Evolutionary conservation across 2,329 filamentous ascomycete species (phyloP), one percentile per base, ranked within the genome.

Genomic region (Trichoderma breve): DNA sequence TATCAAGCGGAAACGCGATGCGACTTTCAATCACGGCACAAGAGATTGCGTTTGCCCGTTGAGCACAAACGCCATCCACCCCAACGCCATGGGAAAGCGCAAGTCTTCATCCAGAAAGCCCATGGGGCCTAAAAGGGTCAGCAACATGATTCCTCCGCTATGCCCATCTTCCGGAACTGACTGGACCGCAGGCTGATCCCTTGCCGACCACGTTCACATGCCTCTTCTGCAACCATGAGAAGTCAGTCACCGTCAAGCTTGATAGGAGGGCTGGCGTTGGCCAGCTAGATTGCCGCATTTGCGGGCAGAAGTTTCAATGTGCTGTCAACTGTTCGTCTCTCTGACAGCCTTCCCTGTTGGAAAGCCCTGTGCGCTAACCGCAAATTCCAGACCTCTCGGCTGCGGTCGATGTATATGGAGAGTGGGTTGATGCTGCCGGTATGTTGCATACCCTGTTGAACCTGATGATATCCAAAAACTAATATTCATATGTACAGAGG

Each of bases 191-290:
- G 90, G 84, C 88, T 80, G 92, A 95, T 77, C 88, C 90, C 53
- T 87, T 96, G 21, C 87, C 92, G 4, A 95, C 93, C 3, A 89
- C 90, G n/a, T 99, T 99, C 82, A 93, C 95, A 71, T 99, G 96
- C 81, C 90, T 99, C 60, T 99, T 99, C 84, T 99, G 96, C 87
- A 98, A 98, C 81, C 95, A 98, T 83, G 96, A 98, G 80, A 96
- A 94, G 76, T 93, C 95, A 0, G 93, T 99, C 67, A 88, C 90
- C 32, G 93, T 98, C 76, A 96, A 97, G 82, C 87, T 99, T 65
- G 94, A 99, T 81, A 97, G 97, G 86, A 98, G 98, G 81, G 86
- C 90, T 32, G 94, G 94, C 66, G 88, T 97, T 47, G 96, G 95
- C 61, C 89, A 92, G 73, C 86, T 99, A 30, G 90, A 91, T 73